Percentiles rank a stretch among this genome's conserved stretches.
These are phyloP conservation scores for Sarocladiaceae sp. DNA, from an alignment of 2,329 filamentous ascomycete species.

Conservation along the genomic window DNA sequence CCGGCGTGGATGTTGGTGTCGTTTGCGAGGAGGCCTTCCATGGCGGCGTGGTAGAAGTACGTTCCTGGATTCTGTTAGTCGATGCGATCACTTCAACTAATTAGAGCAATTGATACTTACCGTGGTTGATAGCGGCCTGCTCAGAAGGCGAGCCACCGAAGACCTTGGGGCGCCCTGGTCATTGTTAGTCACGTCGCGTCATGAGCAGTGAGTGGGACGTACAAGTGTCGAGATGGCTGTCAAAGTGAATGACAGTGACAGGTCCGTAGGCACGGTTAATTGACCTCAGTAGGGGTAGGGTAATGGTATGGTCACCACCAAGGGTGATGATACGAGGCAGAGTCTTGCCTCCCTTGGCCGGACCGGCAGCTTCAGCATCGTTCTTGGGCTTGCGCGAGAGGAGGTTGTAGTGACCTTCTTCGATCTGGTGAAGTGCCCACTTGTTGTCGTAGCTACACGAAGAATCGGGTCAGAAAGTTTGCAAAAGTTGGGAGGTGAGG, in stretches of 20 bases:
- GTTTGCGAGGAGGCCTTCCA: slow-evolving; percentile 74
- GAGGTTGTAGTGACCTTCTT: slow-evolving; percentile 76
- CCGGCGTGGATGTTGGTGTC: slow-evolving; percentile 86
- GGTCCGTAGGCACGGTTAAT: slow-evolving; percentile 59
- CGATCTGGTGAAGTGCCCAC: slow-evolving; percentile 78
- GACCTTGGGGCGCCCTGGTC: slow-evolving; percentile 73
- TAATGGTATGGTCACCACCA: slow-evolving; percentile 60
- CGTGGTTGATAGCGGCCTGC: slow-evolving; percentile 76
- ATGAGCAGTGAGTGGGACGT: slow-evolving; percentile 20
- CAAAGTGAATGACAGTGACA: slow-evolving; percentile 59
- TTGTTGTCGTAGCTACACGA: slow-evolving; percentile 72
- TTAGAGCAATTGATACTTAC: not conserved
- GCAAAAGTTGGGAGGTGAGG: too few species aligned
- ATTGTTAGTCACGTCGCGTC: slow-evolving; percentile 14
- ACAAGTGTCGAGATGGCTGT: slow-evolving; percentile 65
- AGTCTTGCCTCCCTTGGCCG: slow-evolving; percentile 69
- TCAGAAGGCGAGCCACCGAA: slow-evolving; percentile 78
- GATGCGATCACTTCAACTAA: not conserved
- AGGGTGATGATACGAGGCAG: slow-evolving; percentile 79
- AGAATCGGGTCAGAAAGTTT: slow-evolving; percentile 13
- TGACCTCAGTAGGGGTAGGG: slow-evolving; percentile 53
- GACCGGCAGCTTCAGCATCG: slow-evolving; percentile 61
- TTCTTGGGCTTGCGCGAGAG: slow-evolving; percentile 68
- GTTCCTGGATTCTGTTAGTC: slow-evolving; percentile 69
- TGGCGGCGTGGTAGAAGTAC: slow-evolving; percentile 79